These are phyloP conservation scores for Ustilago nuda DNA, from an alignment of 1,284 basidiomycete species.

Conservation along the genomic window DNA sequence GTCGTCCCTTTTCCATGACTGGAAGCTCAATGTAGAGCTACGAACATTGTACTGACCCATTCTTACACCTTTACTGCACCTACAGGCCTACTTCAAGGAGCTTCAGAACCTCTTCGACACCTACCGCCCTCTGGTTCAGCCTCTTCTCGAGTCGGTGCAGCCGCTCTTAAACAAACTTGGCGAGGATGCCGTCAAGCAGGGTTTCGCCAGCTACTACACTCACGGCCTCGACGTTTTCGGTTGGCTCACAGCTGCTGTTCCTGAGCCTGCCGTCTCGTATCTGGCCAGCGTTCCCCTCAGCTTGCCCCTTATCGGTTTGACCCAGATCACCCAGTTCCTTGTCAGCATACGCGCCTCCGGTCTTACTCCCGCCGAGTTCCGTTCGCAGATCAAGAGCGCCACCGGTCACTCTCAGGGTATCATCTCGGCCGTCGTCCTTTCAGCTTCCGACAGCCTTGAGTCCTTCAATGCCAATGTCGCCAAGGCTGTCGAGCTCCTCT, in stretches of 20 bases:
- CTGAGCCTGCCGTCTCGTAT: constrained; percentile 85
- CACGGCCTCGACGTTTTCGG: constrained; percentile 84
- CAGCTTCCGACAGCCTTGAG: constrained; percentile 81
- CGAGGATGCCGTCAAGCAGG: constrained; percentile 70
- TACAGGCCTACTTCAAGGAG: constrained; percentile 89
- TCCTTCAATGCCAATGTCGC: constrained; percentile 80
- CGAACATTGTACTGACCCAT: constrained; percentile 14
- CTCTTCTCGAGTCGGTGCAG: constrained; percentile 78
- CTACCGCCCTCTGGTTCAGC: constrained; percentile 85
- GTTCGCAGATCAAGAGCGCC: constrained; percentile 81
- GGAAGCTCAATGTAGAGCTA: neutral
- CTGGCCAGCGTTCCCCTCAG: constrained; percentile 95
- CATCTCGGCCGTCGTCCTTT: constrained; percentile 87
- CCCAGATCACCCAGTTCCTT: constrained; percentile 93
- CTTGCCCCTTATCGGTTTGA: constrained; percentile 92
- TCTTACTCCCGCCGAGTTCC: constrained; percentile 83
- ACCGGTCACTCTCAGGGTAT: constrained; percentile 98
- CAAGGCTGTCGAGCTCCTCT: constrained; percentile 90
- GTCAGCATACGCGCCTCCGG: constrained; percentile 80
- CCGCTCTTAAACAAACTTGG: constrained; percentile 51
- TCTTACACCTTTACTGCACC: neutral
- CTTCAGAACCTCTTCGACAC: constrained; percentile 89
- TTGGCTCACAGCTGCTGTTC: constrained; percentile 81
- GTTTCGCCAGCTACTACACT: constrained; percentile 78
- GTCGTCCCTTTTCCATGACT: neutral